Conservation (phyloP, 371 early-diverging fungal genomes). For the Circinella umbellata region DNA sequence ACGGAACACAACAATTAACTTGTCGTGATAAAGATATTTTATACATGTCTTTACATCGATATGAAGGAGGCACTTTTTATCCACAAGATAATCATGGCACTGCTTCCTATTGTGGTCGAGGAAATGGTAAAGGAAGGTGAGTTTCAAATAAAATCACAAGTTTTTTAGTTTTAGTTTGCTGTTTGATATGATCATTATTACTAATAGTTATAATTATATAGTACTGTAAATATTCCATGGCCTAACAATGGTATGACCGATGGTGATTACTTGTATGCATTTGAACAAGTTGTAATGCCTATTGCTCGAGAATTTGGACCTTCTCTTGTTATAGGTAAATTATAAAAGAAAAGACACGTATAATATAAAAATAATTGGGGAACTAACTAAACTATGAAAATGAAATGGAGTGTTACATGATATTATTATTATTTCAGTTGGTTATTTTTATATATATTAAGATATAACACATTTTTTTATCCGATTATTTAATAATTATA, state of each 20-base stretch:
- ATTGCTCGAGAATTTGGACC: conserved; percentile 84
- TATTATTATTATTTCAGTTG: too few relatives aligned
- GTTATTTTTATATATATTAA: too few relatives aligned
- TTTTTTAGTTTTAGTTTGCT: not conserved
- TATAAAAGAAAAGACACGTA: too few relatives aligned
- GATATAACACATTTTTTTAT: not conserved
- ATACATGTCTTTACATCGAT: conserved; percentile 87
- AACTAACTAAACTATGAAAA: too few relatives aligned
- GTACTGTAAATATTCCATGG: conserved; percentile 93
- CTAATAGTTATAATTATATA: conserved; percentile 18
- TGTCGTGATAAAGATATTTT: conserved; percentile 77
- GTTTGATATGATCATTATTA: too few relatives aligned
- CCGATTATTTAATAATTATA: not conserved
- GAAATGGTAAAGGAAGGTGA: conserved; percentile 68
- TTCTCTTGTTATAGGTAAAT: conserved; percentile 77
- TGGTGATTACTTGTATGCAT: conserved; percentile 87
- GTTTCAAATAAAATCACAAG: conserved; percentile 16
- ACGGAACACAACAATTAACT: conserved; percentile 89
- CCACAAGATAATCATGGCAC: conserved; percentile 66
- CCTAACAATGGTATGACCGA: conserved; percentile 77
- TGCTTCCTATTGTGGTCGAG: conserved; percentile 63
- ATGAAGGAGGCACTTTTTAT: conserved; percentile 80
- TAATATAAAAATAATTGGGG: too few relatives aligned
- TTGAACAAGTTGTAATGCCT: conserved; percentile 80
- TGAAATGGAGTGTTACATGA: too few relatives aligned